A percentile compares a stretch with the other conserved stretches of the same genome.
Evolutionary conservation across 2,329 filamentous ascomycete genomes (phyloP).

Genomic region (Aspergillus sp.): DNA sequence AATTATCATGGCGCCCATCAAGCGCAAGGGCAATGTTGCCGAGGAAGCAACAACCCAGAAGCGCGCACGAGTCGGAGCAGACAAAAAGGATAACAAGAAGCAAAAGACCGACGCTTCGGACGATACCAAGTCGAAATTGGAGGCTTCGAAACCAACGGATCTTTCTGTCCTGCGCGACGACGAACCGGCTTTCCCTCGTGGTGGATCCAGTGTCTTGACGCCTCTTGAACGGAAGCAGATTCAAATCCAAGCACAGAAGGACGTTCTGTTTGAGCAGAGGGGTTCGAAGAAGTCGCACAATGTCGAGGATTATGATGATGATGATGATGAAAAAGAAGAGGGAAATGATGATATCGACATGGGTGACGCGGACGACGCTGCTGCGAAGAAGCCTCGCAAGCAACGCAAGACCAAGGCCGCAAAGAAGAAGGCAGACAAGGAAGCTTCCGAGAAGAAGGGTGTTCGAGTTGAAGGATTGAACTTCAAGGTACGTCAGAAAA

Average conservation of each 20-base stretch:
- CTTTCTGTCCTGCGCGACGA: slow-evolving; percentile 58
- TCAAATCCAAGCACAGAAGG: slow-evolving; percentile 81
- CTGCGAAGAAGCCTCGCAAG: slow-evolving; percentile 34
- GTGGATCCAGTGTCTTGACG: slow-evolving; percentile 82
- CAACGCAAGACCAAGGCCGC: slow-evolving; percentile 37
- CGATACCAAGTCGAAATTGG: slow-evolving; percentile 6
- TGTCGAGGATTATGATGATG: slow-evolving; percentile 50
- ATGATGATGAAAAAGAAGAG: slow-evolving; percentile 51
- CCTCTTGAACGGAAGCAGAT: slow-evolving; percentile 96
- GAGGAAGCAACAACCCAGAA: slow-evolving; percentile 33
- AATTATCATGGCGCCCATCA: slow-evolving; percentile 38
- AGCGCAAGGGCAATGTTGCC: slow-evolving; percentile 38
- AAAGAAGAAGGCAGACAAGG: slow-evolving; percentile 48
- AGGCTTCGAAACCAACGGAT: slow-evolving; percentile 24
- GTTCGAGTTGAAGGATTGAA: slow-evolving; percentile 80
- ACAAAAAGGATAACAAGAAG: slow-evolving; percentile 31
- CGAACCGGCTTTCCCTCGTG: slow-evolving; percentile 84
- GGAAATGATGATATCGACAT: slow-evolving; percentile 48
- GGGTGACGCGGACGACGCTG: slow-evolving; percentile 38
- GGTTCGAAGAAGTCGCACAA: slow-evolving; percentile 47
- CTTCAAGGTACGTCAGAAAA: slow-evolving; percentile 61
- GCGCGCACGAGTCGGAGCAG: slow-evolving; percentile 34
- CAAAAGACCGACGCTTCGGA: slow-evolving; percentile 15
- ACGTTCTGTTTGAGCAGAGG: slow-evolving; percentile 83
- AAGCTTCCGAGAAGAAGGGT: slow-evolving; percentile 42